Base-by-base conservation (phyloP, 73 alveolate genomes). In the Paramecium primaurelia region DNA sequence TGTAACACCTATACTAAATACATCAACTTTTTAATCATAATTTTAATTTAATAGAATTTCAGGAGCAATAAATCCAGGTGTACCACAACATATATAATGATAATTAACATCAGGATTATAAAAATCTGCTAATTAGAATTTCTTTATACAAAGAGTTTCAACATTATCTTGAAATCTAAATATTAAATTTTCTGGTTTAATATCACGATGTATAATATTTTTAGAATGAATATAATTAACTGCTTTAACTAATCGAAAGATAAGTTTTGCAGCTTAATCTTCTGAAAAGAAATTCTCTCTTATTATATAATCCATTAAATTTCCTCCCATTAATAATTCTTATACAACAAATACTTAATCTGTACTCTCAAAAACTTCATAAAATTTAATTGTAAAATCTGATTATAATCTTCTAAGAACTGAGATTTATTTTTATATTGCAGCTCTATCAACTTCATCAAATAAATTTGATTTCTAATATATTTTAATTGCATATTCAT, bases 301-400 rank as follows among this genome's bases (percentile, higher is more conserved):
- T 37, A 88, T 92, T 9, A 93, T 91, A 11, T 90, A 40, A 22
- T 88, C 60, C 92, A 77, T 88, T 12, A 93, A 77, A 38, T 93
- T 94, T 9, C 96, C 96, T 32, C 96, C 95, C 14, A 83, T 71
- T 47, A 86, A 42, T 68, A 80, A 87, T 58, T 92, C 96, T 60
- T 69, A n/a, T 32, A 96, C 89, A 34, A 96, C 60, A 69, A 80
- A 96, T 22, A 89, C 85, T 44, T 92, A 71, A 58, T 96, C 93
- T 1, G 30, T 86, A 83, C 90, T 95, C 87, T 96, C 95, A 8
- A 92, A 25, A 5, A 95, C 77, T 84, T 92, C 96, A 64, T 64
- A 64, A 64, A 32, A 64, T 64, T 64, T 64, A 0, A 64, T 64
- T 25, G 47, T 64, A 34, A 64, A 64, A 28, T 64, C 84, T 26